Evolutionary conservation across 225 moss, liverwort and hornwort genomes (phyloP), one percentile per base, ranked within the genome.

Genomic region (Pseudoscleropodium purum): DNA sequence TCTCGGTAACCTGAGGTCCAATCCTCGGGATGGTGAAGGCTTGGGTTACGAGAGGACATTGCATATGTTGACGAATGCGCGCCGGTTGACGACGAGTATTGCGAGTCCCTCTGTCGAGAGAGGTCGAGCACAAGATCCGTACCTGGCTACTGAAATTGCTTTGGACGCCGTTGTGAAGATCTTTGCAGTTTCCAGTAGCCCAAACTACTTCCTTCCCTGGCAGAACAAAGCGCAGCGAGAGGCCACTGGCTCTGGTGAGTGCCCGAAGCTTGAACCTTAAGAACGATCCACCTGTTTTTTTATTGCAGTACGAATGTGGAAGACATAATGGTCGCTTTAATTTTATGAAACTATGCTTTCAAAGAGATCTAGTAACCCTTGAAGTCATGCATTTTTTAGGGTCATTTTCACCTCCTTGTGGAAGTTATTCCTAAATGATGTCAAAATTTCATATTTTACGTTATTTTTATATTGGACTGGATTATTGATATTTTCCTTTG

Each of bases 201-300:
- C 98, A 13, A 98, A 97, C 90, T 98, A 97, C 91, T 97, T 98
- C 80, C 94, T 96, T 52, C 98, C 98, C 16, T 98, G 98, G 98
- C 98, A 98, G 88, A 98, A 97, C 91, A 98, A 98, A 83, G 96
- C 98, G 30, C 98, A 98, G 93, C 95, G 98, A 59, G 98, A 98
- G 94, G 94, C 95, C 84, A 97, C 98, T 84, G 98, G 98, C 78
- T 98, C 98, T 86, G 98, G 98, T 98, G 43, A 93, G 93, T 90
- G n/a, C 43, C 39, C 72, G 14, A 45, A 70, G 23, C 64, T 73
- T 39, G 64, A 37, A 34, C 47, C 74, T 62, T 75, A 11, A 75
- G 86, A 49, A 49, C 61, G 21, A 79, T 70, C 47, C 49, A 59
- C 25, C 65, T 56, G 51, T 18, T 23, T 83, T 85, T 24, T 61